phyloP scores from a whole-genome alignment of 192 early-diverging fungal genomes.

The Rhizoclosmatium sp. region DNA sequence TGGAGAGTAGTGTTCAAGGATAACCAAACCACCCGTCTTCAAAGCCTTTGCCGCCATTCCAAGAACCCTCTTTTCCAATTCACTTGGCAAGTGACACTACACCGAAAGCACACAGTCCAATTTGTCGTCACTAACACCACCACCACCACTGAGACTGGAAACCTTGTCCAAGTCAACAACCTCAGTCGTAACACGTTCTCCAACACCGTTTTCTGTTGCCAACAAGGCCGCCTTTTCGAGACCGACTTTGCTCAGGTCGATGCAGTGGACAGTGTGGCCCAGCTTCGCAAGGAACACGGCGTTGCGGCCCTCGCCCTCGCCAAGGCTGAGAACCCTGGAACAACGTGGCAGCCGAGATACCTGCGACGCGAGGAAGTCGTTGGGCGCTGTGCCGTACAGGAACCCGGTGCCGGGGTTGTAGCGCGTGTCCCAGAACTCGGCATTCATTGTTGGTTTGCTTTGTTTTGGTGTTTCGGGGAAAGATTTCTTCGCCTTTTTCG shows the following conservation, averaged over 20 bases:
- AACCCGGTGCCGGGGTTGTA: slow-evolving; percentile 3
- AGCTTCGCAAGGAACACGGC: slow-evolving; percentile 38
- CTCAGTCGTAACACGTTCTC: not conserved
- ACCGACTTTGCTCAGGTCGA: slow-evolving; percentile 32
- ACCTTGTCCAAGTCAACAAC: not conserved
- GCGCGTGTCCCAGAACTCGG: slow-evolving; percentile 26
- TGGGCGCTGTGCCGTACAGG: slow-evolving; percentile 29
- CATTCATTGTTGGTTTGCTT: not conserved
- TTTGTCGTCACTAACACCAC: not conserved
- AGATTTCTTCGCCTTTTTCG: not conserved
- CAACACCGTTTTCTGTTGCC: slow-evolving; percentile 24
- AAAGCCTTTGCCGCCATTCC: not conserved
- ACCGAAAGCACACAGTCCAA: slow-evolving; percentile 2
- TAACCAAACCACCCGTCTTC: slow-evolving; percentile 13
- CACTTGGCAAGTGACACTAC: slow-evolving; percentile 3
- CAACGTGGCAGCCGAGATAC: not conserved
- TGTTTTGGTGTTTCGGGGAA: not conserved
- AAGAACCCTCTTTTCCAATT: not conserved
- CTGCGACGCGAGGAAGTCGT: slow-evolving; percentile 28
- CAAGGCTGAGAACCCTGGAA: slow-evolving; percentile 15
- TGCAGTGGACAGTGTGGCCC: slow-evolving; percentile 37
- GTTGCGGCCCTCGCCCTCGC: slow-evolving; percentile 41
- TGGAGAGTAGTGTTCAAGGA: slow-evolving; percentile 36
- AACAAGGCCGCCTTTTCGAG: not conserved
- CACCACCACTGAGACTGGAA: not conserved